Base-by-base conservation (phyloP, 2,329 filamentous ascomycete species). In the Xylaria arbuscula region DNA sequence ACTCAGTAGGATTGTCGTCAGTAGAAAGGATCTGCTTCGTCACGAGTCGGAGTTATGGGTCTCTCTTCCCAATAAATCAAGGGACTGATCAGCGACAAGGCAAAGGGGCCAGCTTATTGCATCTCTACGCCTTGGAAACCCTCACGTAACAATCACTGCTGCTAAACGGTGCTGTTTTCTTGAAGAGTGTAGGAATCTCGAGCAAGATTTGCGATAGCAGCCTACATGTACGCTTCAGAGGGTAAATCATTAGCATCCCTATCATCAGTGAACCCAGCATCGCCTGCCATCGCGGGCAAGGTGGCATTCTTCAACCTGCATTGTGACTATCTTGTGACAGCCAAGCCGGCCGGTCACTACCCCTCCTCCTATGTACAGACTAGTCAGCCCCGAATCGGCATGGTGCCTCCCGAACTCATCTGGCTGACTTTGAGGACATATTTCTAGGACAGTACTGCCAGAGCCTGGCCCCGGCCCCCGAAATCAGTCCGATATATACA, bases 91-190 rank as follows among this genome's bases (percentile, higher is more conserved):
- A 36, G 42, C 58, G 55, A 15, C 19, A 54, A 63, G 32, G 51
- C 28, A 63, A 64, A 58, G 32, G n/a, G 45, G 22, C 36, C 54
- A 5, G 22, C 36, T 45, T 15, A 64, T 51, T 13, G n/a, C 47
- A 66, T 63, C 67, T 68, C 72, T 73, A 74, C 73, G 68, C 65
- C 71, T 71, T 72, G 72, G 68, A 72, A 68, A 71, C 68, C 28
- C 55, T 63, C 68, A 60, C 61, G 64, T 48, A 69, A 69, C 45
- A 38, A 58, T 6, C 65, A 64, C 55, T 55, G 71, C 70, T 67
- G 62, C 53, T 68, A 57, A 64, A 60, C 70, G 60, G 62, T 69
- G 70, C 67, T 36, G 36, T 61, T 42, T 34, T 17, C 40, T 45
- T n/a, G 40, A 17, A 45, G 17, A 45, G 4, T 45, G n/a, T 8